phyloP scores from a whole-genome alignment of 169 alveolate genomes.

The Eimeria sp. region DNA sequence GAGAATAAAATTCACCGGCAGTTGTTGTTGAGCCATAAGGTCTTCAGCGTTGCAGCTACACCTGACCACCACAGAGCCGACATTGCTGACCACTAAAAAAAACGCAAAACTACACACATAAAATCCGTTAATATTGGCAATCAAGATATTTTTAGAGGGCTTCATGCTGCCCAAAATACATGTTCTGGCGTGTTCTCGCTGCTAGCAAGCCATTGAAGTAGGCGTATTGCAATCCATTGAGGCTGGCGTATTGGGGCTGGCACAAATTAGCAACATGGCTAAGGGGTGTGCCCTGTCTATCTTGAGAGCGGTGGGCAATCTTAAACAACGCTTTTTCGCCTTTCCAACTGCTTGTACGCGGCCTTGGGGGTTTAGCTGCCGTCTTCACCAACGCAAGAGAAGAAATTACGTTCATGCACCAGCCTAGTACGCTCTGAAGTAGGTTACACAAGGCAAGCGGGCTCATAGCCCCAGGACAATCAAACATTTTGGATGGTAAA shows the following conservation, averaged over 20 bases:
- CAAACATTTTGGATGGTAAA: neutral
- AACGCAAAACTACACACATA: neutral
- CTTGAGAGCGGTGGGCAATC: neutral
- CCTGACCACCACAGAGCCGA: neutral
- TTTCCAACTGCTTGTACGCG: neutral
- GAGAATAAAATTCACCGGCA: neutral
- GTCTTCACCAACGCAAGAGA: neutral
- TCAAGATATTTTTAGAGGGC: neutral
- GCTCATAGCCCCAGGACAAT: neutral
- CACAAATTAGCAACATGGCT: neutral
- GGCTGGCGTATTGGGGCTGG: conserved; percentile 19
- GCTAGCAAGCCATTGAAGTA: neutral
- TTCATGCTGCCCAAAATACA: neutral
- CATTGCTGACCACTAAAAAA: neutral
- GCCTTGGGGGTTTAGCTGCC: neutral
- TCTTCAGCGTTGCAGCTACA: neutral
- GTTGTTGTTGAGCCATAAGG: neutral
- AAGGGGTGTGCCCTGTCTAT: neutral
- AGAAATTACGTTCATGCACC: neutral
- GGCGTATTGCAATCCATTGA: too few species aligned
- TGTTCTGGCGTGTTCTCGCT: neutral
- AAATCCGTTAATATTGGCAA: neutral
- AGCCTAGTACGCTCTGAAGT: neutral
- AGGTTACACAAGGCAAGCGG: neutral
- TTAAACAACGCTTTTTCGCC: neutral